phyloP scores from a whole-genome alignment of 2,329 filamentous ascomycete species.

The Sporothrix protearum region DNA sequence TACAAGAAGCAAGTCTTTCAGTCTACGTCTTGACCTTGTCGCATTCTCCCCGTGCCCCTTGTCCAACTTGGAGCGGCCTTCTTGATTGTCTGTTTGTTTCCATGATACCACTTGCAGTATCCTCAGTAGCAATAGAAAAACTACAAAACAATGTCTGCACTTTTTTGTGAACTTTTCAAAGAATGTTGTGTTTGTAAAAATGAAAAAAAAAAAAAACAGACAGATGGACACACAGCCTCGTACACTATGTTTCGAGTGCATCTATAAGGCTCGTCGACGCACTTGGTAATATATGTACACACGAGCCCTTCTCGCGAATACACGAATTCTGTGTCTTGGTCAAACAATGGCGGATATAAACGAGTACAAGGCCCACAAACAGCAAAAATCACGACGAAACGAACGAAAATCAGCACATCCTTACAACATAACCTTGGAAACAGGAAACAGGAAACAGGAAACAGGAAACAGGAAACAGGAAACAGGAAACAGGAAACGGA shows the following conservation, averaged over 20 bases:
- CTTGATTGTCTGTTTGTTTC: background rate
- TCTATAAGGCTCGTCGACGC: background rate
- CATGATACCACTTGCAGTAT: conserved; percentile 14
- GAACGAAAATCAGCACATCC: no score
- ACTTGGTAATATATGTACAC: background rate
- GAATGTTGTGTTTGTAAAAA: background rate
- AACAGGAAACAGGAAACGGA: background rate
- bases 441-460: no score
- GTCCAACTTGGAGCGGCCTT: background rate
- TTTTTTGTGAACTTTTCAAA: background rate
- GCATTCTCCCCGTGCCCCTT: background rate
- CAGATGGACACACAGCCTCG: background rate
- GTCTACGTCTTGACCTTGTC: background rate
- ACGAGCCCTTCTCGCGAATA: background rate
- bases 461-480: no score
- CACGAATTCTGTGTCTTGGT: background rate
- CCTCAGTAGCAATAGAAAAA: background rate
- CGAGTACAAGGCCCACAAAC: background rate
- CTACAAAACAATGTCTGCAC: background rate
- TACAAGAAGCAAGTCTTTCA: background rate
- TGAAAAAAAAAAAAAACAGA: background rate
- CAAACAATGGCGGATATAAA: background rate
- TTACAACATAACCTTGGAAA: no score
- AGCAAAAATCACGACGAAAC: no score
- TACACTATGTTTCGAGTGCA: background rate